Conservation (phyloP, 2,329 filamentous ascomycete genomes). For the Sporothrix sp. region DNA sequence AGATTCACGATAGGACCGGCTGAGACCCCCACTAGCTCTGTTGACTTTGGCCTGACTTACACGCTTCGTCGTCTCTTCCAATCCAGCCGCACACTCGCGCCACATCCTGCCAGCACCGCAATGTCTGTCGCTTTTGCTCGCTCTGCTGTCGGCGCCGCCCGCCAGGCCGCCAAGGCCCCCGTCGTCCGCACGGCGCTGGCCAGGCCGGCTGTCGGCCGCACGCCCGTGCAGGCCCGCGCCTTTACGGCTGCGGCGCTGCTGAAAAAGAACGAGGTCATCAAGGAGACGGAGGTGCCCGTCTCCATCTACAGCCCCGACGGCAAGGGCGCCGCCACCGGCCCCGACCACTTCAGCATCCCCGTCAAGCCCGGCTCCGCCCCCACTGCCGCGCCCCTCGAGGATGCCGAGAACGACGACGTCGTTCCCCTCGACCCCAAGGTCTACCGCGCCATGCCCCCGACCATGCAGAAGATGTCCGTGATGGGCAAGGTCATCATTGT, state of each 20-base stretch:
- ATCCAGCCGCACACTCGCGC: no score
- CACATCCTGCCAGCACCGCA: not conserved
- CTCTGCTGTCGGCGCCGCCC: constrained; percentile 21
- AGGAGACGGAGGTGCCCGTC: constrained; percentile 48
- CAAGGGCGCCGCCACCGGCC: constrained; percentile 33
- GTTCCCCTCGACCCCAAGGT: constrained; percentile 43
- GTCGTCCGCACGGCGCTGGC: constrained; percentile 18
- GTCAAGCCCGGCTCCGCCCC: constrained; percentile 27
- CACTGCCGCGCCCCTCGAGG: constrained; percentile 20
- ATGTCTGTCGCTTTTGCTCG: not conserved
- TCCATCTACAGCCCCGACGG: constrained; percentile 41
- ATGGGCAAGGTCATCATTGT: constrained; percentile 62
- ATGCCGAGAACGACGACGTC: constrained; percentile 38
- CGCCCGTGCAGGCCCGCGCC: constrained; percentile 21
- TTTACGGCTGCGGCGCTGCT: constrained; percentile 28
- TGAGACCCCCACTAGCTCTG: constrained; percentile 6
- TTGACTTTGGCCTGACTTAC: constrained; percentile 9
- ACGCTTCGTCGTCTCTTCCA: no score
- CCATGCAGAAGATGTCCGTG: constrained; percentile 59
- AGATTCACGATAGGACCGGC: constrained; percentile 12
- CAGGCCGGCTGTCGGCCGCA: constrained; percentile 14
- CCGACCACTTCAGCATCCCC: constrained; percentile 47
- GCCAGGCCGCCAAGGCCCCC: constrained; percentile 24
- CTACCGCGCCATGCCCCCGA: constrained; percentile 49
- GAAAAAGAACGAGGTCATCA: constrained; percentile 39